Conservation (phyloP, 768 basidiomycete genomes). For the Leucosporidium creatinivorum region DNA sequence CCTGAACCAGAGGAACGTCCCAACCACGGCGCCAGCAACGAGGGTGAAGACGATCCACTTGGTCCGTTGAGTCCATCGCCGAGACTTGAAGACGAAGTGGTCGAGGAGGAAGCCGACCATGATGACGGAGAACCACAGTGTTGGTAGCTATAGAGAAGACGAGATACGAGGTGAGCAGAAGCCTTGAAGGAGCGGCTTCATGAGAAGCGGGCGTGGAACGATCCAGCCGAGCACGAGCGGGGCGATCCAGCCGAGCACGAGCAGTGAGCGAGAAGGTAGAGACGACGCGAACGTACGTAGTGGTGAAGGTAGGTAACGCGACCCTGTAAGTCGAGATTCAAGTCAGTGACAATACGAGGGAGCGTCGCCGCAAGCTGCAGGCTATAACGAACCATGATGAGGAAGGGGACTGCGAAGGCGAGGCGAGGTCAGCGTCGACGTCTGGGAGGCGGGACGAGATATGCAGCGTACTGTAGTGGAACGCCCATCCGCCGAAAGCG, state of each 20-base stretch:
- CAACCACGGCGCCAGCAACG: conserved; percentile 54
- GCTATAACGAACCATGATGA: conserved; percentile 69
- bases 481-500: conserved; percentile 80
- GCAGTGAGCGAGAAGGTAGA: not conserved
- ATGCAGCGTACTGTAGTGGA: conserved; percentile 69
- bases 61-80: conserved; percentile 54
- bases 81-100: conserved; percentile 80
- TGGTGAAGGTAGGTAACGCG: conserved; percentile 80
- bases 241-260: no score
- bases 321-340: conserved; percentile 11
- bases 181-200: no score
- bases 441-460: conserved; percentile 1
- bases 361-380: not conserved
- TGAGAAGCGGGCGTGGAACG: no score
- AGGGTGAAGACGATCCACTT: conserved; percentile 68
- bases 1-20: conserved; percentile 93
- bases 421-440: not conserved
- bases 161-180: no score
- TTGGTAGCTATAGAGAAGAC: conserved; percentile 54
- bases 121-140: conserved; percentile 90
- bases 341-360: no score
- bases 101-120: conserved; percentile 86
- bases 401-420: conserved; percentile 66
- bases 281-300: conserved; percentile 58
- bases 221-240: no score